Conservation (phyloP, 306 rosid species). For the Cajanus cajan region DNA sequence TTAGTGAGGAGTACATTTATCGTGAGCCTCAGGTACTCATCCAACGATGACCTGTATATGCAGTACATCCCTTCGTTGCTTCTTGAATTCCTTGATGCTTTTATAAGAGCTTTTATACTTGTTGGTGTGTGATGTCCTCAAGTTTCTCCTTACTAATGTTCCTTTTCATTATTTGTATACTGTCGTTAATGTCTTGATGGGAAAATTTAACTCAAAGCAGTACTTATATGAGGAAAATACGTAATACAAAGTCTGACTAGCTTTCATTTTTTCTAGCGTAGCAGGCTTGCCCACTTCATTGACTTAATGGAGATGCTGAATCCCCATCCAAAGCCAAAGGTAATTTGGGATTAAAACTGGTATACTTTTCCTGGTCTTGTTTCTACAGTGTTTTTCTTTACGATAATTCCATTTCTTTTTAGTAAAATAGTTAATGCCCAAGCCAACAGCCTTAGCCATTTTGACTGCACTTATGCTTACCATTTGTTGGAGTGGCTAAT, state of each 20-base stretch:
- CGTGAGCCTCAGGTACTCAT: conserved; percentile 81
- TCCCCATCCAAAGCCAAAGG: conserved; percentile 92
- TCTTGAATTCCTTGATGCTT: conserved; percentile 12
- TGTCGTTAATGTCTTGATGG: neutral
- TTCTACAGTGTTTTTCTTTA: neutral
- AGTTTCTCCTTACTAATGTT: conserved; percentile 12
- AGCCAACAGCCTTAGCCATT: conserved; percentile 5
- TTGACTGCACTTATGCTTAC: neutral
- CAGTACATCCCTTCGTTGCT: conserved; percentile 4
- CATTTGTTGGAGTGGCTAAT: neutral
- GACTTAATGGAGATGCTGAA: conserved; percentile 95
- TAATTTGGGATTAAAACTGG: conserved; percentile 27
- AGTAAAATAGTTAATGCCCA: neutral
- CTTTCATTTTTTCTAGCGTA: conserved; percentile 56
- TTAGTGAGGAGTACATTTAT: conserved; percentile 90
- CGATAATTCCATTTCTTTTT: neutral
- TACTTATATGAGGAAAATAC: neutral
- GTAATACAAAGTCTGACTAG: conserved; percentile 14
- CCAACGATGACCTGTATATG: conserved; percentile 11
- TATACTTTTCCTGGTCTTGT: neutral
- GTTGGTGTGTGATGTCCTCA: conserved; percentile 15
- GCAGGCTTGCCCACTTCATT: conserved; percentile 83
- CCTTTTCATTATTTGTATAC: neutral
- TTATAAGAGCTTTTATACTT: conserved; percentile 8
- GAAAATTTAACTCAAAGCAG: neutral